These are phyloP conservation scores for Stygiomarasmius scandens DNA, from an alignment of 1,284 basidiomycete genomes.

Conservation along the genomic window DNA sequence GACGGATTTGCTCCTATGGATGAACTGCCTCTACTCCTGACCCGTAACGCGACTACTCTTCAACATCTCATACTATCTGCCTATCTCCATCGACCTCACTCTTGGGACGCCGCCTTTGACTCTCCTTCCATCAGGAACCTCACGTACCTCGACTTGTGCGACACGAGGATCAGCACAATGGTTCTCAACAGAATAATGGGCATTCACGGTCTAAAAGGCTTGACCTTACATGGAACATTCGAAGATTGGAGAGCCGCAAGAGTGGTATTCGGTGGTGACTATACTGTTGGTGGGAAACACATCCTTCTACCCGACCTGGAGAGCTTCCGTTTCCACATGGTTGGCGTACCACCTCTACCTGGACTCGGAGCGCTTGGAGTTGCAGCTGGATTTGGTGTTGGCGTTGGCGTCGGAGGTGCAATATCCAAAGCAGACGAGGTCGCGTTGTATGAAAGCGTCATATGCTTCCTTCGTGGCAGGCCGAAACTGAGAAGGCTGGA, in stretches of 20 bases:
- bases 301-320: slow-evolving; percentile 65
- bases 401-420: not conserved
- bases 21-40: slow-evolving; percentile 65
- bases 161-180: slow-evolving; percentile 63
- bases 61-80: slow-evolving; percentile 65
- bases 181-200: slow-evolving; percentile 60
- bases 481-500: slow-evolving; percentile 55
- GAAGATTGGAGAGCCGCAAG: slow-evolving; percentile 58
- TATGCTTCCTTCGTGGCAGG: slow-evolving; percentile 52
- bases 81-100: slow-evolving; percentile 62
- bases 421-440: slow-evolving; percentile 40
- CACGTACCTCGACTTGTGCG: slow-evolving; percentile 67
- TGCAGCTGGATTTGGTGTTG: too few species aligned
- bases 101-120: slow-evolving; percentile 66
- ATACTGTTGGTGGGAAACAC: slow-evolving; percentile 51
- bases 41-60: slow-evolving; percentile 59
- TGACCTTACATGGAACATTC: slow-evolving; percentile 67
- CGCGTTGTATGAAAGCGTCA: slow-evolving; percentile 53
- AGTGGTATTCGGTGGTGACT: slow-evolving; percentile 65
- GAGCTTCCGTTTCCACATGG: slow-evolving; percentile 61
- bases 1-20: slow-evolving; percentile 69
- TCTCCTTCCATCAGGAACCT: slow-evolving; percentile 62
- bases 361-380: not conserved
- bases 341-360: slow-evolving; percentile 43
- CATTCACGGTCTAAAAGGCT: slow-evolving; percentile 58